Evolutionary conservation across 2,329 filamentous ascomycete species (phyloP), one percentile per base, ranked within the genome.

Genomic region (Fusarium sterilihyphosum): DNA sequence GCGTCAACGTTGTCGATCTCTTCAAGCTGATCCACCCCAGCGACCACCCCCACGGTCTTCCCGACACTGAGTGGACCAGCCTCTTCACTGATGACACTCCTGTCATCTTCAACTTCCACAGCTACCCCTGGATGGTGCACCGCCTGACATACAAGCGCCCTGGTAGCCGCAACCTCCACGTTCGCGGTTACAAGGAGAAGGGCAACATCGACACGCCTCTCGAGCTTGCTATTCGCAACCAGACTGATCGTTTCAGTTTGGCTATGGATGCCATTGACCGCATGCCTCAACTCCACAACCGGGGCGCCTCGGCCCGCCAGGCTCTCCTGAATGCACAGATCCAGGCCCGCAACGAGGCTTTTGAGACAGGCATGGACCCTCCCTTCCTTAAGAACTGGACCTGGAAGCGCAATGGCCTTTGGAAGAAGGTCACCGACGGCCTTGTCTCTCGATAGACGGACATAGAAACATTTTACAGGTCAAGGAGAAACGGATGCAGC

Each of bases 51-150:
- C 93, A 95, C 82, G 93, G 93, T 46, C 86, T 95, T 65, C 87
- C 86, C 0, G 90, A 93, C 75, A 73, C 77, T 24, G 91, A 94
- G 79, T 95, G 91, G 89, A 83, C 82, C 20, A 86, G 91, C 44
- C 84, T 94, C 73, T 95, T 95, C 86, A 95, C 93, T 2, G 86
- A 87, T 22, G 85, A 94, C 84, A 91, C 87, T 74, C 93, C 93
- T 29, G 86, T 94, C 80, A 90, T 95, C 79, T 95, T 95, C 86
- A 95, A 94, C 85, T 95, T 95, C 89, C 93, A 95, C 85, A 92
- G 90, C 38, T 95, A 95, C 84, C 93, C 93, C 14, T 95, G 92
- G 92, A 86, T 95, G 78, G 89, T 95, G 59, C 93, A 95, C 84
- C 88, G 93, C 58, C 83, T 95, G 75, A 93, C 92, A 2, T 95